phyloP scores from a whole-genome alignment of 345 rosid genomes.

The Reutealis trisperma region DNA sequence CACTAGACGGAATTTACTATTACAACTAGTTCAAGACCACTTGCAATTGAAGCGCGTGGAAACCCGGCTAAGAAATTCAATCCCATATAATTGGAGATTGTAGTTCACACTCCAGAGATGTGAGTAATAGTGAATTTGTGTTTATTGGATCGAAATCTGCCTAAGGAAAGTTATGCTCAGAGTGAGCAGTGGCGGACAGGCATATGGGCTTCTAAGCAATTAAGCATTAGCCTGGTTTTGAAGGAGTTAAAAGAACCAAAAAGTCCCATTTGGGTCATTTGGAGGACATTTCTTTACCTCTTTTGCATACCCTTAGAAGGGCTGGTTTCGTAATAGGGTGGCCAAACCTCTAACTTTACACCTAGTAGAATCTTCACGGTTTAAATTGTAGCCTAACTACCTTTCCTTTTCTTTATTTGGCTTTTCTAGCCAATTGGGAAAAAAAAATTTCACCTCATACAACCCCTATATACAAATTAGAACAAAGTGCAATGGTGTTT shows the following conservation, averaged over 20 bases:
- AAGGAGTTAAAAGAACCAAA: neutral
- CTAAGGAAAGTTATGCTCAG: neutral
- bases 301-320: neutral
- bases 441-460: neutral
- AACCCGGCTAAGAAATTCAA: neutral
- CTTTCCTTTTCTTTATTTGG: constrained; percentile 4
- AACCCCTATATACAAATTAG: neutral
- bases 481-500: neutral
- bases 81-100: constrained; percentile 16
- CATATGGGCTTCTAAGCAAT: constrained; percentile 18
- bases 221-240: neutral
- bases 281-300: neutral
- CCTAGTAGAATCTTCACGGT: constrained; percentile 24
- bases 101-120: neutral
- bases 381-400: neutral
- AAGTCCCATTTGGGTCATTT: neutral
- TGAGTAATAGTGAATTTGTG: neutral
- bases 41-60: neutral
- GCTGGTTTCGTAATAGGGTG: constrained; percentile 18
- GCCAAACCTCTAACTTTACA: constrained; percentile 17
- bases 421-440: neutral
- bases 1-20: neutral
- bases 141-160: neutral
- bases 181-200: constrained; percentile 2
- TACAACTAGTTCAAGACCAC: neutral